Percentiles rank a stretch among this genome's conserved stretches.
These are phyloP conservation scores for Gossypium bickii DNA, from an alignment of 345 rosid genomes.

Conservation along the genomic window DNA sequence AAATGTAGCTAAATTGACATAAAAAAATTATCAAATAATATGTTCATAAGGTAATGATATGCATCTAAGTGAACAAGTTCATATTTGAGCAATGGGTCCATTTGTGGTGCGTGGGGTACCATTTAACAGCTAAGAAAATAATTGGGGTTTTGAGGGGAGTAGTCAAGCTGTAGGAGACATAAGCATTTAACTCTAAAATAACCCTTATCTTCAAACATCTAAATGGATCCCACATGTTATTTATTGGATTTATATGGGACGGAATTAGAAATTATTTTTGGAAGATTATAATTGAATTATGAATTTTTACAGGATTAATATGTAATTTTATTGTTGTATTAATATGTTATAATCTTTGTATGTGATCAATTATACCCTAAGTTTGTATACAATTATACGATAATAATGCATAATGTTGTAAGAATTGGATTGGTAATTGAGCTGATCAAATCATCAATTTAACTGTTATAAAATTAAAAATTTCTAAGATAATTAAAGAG, in stretches of 20 bases:
- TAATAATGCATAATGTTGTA: too few relatives aligned
- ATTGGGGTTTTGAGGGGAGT: neutral
- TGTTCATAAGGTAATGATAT: neutral
- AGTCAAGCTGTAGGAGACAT: neutral
- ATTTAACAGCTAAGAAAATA: slow-evolving; percentile 17
- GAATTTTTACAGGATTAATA: too few relatives aligned
- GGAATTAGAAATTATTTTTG: too few relatives aligned
- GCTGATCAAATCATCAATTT: too few relatives aligned
- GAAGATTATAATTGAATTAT: too few relatives aligned
- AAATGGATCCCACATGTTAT: neutral
- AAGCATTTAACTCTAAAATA: slow-evolving; percentile 17
- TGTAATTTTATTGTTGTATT: too few relatives aligned
- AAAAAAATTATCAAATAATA: neutral
- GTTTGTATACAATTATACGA: too few relatives aligned
- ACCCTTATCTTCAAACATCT: slow-evolving; percentile 1
- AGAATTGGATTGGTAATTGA: too few relatives aligned
- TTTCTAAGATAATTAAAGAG: rapidly evolving
- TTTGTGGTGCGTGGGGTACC: slow-evolving; percentile 11
- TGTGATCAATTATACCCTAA: too few relatives aligned
- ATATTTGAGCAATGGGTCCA: neutral
- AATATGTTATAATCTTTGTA: too few relatives aligned
- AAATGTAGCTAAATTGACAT: neutral
- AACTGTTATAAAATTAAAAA: too few relatives aligned
- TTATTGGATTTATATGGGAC: neutral
- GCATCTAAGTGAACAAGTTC: neutral